Base-by-base conservation (phyloP, 371 early-diverging fungal genomes). In the Thermomucor indicae-seudaticae region DNA sequence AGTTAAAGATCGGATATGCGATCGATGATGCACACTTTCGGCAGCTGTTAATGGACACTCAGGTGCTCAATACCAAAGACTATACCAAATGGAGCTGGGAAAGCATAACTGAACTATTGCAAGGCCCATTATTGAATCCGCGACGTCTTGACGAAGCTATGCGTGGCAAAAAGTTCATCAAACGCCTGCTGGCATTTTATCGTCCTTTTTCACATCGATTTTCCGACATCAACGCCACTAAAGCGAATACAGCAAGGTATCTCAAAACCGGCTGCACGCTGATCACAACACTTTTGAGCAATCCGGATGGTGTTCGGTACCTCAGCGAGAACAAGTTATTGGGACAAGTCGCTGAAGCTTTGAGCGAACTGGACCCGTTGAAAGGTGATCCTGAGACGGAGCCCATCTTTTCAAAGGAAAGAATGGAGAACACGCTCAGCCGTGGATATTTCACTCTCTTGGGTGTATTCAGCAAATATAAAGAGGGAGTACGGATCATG, bases 81-180 rank as follows among this genome's bases (percentile, higher is more conserved):
- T 79, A 73, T 49, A 72, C 81, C 4, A 85, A 88, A 52, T 94
- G 95, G 95, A 81, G 81, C 35, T 94, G 90, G 92, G 86, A 89
- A 38, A 70, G 72, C 22, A 84, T 91, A 17, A 51, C 70, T 38
- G 90, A 91, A 52, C 64, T 92, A 1, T 55, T 92, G 6, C 85
- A 86, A 40, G 92, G 92, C 1, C 90, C 91, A 2, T 63, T 92
- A 35, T 53, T 80, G 14, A 85, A 84, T 53, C 80, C 87, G 2
- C 71, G 82, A 38, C 73, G 92, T 19, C 54, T 92, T 17, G 92
- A 92, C 17, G 95, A 94, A 51, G 83, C 84, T 0, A 69, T 89
- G 55, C 80, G 82, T 19, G 80, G 76, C 43, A 83, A 83, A 14
- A 90, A 89, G 51, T 88, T 91, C 28, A 74, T 89, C 11, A 86